These are phyloP conservation scores for Melaleuca quinquenervia DNA, from an alignment of 345 rosid species.

Conservation along the genomic window DNA sequence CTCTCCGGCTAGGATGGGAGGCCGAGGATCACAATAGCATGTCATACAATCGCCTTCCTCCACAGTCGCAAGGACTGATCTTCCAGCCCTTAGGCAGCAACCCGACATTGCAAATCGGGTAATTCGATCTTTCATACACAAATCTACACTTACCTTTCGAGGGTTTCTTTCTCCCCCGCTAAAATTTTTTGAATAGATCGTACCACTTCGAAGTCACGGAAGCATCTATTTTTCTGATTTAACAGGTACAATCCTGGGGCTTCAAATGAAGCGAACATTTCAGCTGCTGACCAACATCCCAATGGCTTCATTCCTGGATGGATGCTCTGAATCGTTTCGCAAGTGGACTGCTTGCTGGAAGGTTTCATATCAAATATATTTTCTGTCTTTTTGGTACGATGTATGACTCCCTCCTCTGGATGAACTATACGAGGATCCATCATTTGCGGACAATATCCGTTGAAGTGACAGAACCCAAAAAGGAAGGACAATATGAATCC, in stretches of 20 bases:
- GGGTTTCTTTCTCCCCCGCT: not conserved
- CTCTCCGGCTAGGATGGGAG: slow-evolving; percentile 32
- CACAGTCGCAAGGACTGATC: slow-evolving; percentile 24
- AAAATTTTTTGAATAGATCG: too few species aligned
- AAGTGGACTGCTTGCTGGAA: not conserved
- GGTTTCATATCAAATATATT: not conserved
- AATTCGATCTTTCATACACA: not conserved
- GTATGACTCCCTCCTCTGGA: not conserved
- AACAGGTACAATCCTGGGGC: slow-evolving; percentile 17
- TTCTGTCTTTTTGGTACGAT: not conserved
- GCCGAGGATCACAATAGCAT: slow-evolving; percentile 5
- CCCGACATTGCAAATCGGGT: slow-evolving; percentile 38
- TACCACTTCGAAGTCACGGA: not conserved
- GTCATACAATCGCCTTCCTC: slow-evolving; percentile 7
- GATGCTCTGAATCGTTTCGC: slow-evolving; percentile 19
- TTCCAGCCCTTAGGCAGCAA: slow-evolving; percentile 21
- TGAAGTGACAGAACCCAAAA: not conserved
- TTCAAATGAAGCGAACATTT: slow-evolving; percentile 2
- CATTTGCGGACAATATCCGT: not conserved
- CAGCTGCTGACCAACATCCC: slow-evolving; percentile 10
- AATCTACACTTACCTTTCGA: not conserved
- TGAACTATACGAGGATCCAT: not conserved
- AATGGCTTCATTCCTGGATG: slow-evolving; percentile 34
- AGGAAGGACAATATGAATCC: not conserved
- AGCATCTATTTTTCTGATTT: not conserved